Conservation (phyloP, 2,329 filamentous ascomycete species). For the Shiraia sp. region DNA sequence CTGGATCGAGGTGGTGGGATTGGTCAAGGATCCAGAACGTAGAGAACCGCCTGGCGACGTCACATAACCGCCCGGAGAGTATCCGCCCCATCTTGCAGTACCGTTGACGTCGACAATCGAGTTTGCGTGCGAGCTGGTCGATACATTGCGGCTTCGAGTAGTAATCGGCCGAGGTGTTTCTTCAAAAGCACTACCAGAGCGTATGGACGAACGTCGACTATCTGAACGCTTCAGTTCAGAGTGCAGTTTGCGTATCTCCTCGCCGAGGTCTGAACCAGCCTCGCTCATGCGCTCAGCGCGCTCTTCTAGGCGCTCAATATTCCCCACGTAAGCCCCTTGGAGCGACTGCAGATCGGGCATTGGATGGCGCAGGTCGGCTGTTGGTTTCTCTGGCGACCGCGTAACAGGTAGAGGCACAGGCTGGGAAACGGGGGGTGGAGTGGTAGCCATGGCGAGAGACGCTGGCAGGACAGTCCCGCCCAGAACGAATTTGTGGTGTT, state of each 20-base stretch:
- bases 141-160: slow-evolving; percentile 46
- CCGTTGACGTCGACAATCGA: slow-evolving; percentile 74
- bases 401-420: slow-evolving; percentile 24
- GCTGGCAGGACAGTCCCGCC: too few relatives aligned
- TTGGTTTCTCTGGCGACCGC: slow-evolving; percentile 22
- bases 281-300: slow-evolving; percentile 74
- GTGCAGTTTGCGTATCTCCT: slow-evolving; percentile 75
- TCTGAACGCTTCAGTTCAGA: slow-evolving; percentile 71
- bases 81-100: slow-evolving; percentile 68
- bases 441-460: slow-evolving; percentile 26
- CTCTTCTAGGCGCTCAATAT: slow-evolving; percentile 74
- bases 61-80: slow-evolving; percentile 69
- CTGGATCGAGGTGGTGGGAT: slow-evolving; percentile 34
- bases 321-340: slow-evolving; percentile 65
- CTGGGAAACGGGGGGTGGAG: slow-evolving; percentile 21
- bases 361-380: slow-evolving; percentile 53
- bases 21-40: slow-evolving; percentile 52
- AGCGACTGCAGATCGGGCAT: slow-evolving; percentile 65
- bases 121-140: slow-evolving; percentile 50
- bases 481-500: too few relatives aligned
- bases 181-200: too few relatives aligned
- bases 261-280: slow-evolving; percentile 73
- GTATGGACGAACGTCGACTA: slow-evolving; percentile 67
- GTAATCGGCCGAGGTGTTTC: slow-evolving; percentile 28
- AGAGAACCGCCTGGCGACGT: slow-evolving; percentile 69